Base-by-base conservation (phyloP, 495 filamentous ascomycete genomes). In the Letharia columbiana region DNA sequence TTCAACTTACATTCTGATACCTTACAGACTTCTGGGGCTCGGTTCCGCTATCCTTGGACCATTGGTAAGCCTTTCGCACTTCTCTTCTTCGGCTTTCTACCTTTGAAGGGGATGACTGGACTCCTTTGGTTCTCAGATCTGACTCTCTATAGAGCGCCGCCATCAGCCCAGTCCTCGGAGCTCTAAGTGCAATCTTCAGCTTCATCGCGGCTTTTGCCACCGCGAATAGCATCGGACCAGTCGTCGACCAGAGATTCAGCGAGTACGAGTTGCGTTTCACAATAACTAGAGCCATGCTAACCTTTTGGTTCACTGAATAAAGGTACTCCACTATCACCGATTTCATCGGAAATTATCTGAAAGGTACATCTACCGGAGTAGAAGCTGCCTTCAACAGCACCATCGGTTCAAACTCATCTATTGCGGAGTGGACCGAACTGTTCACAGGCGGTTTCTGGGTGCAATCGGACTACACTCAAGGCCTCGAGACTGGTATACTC, bases 161-260 rank as follows among this genome's bases (percentile, higher is more conserved):
- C 17, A 40, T 41, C 33, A 9, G n/a, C 39, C 45, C 37, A 5
- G 20, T 60, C 13, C 15, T 42, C 10, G 40, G 40, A 42, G 40
- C 40, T 5, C 33, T 61, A 28, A 31, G 61, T 7, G 45, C 8
- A 42, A 42, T 42, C 40, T 42, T 42, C 40, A 42, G 40, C 40
- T 42, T 42, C 10, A 42, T 42, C 40, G 11, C 40, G 23, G 62
- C 57, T 35, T 63, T 63, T 52, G 62, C 45, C 3, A 65, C 35
- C 11, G 23, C 35, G 17, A 35, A 23, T 31, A 47, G 44, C 28
- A n/a, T 65, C 4, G 45, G n/a, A n/a, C 67, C 67, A 35, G 67
- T 68, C 41, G 56, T 54, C 11, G 67, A 68, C 44, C 67, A 68
- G 47, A 40, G 62, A 45, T 68, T 68, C 42, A 54, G 40, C 33